These are phyloP conservation scores for Prinsepia uniflora DNA, from an alignment of 306 rosid species.

Conservation along the genomic window DNA sequence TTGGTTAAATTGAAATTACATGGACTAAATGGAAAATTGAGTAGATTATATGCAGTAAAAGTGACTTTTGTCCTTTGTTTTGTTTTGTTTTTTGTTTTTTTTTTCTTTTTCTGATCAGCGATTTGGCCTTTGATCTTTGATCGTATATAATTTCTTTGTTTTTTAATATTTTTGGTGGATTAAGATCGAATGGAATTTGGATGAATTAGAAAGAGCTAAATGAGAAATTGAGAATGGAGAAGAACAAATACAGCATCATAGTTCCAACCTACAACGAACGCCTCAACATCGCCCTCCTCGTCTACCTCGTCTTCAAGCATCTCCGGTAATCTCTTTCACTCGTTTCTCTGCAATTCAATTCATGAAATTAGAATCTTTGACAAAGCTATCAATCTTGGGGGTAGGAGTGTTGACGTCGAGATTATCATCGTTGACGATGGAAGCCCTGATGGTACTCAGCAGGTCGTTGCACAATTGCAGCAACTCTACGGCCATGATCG, in stretches of 20 bases:
- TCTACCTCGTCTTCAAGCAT: conserved; percentile 90
- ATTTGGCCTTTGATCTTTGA: neutral
- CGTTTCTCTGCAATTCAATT: neutral
- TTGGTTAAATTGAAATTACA: too few species aligned
- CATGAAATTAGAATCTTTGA: neutral
- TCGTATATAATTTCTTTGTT: neutral
- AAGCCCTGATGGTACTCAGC: conserved; percentile 97
- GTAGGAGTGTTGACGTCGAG: conserved; percentile 83
- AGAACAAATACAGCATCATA: conserved; percentile 77
- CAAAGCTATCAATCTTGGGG: neutral
- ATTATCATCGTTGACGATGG: conserved; percentile 90
- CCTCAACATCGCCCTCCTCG: conserved; percentile 81
- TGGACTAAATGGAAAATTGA: too few species aligned
- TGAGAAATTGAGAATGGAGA: conserved; percentile 19
- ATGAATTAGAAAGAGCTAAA: neutral
- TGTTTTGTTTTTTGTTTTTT: too few species aligned
- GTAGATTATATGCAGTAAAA: too few species aligned
- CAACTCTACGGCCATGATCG: conserved; percentile 79
- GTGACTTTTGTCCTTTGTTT: neutral
- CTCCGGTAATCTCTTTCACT: conserved; percentile 40
- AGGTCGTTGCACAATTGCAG: conserved; percentile 76
- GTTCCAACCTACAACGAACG: conserved; percentile 93
- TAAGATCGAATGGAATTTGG: neutral
- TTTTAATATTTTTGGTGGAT: neutral
- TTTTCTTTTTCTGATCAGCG: too few species aligned